Conservation (phyloP, 2,329 filamentous ascomycete genomes). For the Phialocephala subalpina region DNA sequence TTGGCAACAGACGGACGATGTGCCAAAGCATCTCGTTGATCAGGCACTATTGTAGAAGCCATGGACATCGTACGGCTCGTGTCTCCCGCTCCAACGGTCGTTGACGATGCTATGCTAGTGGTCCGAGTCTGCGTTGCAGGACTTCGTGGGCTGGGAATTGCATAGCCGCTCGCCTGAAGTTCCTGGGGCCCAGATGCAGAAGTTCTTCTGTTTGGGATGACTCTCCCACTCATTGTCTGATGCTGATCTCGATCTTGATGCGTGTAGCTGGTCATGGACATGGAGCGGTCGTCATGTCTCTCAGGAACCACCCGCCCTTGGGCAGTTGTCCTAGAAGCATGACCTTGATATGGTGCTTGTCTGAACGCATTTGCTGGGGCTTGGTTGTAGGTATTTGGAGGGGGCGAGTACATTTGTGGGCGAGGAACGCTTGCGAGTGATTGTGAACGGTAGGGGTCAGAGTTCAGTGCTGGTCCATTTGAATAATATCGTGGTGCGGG, state of each 20-base stretch:
- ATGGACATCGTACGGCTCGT: constrained; percentile 83
- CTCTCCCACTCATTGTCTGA: constrained; percentile 91
- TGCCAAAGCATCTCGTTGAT: constrained; percentile 57
- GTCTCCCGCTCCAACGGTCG: constrained; percentile 45
- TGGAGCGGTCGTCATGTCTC: constrained; percentile 88
- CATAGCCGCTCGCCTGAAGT: constrained; percentile 38
- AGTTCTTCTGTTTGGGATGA: constrained; percentile 80
- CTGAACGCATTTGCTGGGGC: constrained; percentile 80
- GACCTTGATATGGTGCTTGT: constrained; percentile 75
- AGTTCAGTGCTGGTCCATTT: constrained; percentile 76
- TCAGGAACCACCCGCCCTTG: constrained; percentile 93
- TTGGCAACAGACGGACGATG: constrained; percentile 64
- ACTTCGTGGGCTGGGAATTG: constrained; percentile 35
- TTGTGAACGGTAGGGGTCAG: constrained; percentile 89
- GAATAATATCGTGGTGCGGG: constrained; percentile 66
- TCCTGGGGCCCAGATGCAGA: constrained; percentile 42
- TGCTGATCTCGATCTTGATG: constrained; percentile 79
- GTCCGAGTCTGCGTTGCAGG: constrained; percentile 62
- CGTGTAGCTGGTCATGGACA: constrained; percentile 88
- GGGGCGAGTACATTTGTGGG: constrained; percentile 74
- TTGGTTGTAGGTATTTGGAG: constrained; percentile 66
- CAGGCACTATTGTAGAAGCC: constrained; percentile 80
- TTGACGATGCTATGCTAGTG: constrained; percentile 64
- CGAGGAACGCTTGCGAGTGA: constrained; percentile 83
- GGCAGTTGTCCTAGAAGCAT: constrained; percentile 80